Conservation (phyloP, 208 protist species). For the Endotrypanum monterogeii region DNA sequence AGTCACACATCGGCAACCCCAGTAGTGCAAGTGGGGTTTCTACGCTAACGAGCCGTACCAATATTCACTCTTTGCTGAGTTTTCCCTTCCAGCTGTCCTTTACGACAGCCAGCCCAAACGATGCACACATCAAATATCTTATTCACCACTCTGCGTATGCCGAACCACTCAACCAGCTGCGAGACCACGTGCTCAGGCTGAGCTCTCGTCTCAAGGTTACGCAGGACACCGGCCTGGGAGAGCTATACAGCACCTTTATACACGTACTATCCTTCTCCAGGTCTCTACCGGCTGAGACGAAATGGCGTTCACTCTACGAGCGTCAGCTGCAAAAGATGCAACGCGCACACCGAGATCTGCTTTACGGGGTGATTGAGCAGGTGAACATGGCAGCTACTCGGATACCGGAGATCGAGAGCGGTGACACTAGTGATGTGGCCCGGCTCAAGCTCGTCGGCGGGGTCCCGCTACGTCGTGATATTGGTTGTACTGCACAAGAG, state of each 20-base stretch:
- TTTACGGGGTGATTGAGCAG: conserved; percentile 47
- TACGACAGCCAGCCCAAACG: conserved; percentile 41
- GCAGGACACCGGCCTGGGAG: conserved; percentile 41
- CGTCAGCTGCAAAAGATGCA: conserved; percentile 51
- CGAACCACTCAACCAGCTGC: conserved; percentile 39
- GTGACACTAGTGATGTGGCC: neutral
- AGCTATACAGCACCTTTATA: conserved; percentile 39
- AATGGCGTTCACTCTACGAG: conserved; percentile 43
- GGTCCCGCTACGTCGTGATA: conserved; percentile 23
- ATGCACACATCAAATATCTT: conserved; percentile 45
- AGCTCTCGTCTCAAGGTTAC: conserved; percentile 52
- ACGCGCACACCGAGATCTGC: conserved; percentile 52
- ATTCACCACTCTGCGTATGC: conserved; percentile 44
- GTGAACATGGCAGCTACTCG: conserved; percentile 31
- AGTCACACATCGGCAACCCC: too few species aligned
- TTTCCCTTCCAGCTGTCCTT: conserved; percentile 53
- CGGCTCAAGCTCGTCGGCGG: conserved; percentile 1
- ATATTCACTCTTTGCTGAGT: conserved; percentile 24
- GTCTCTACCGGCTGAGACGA: neutral
- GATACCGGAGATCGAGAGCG: conserved; percentile 35
- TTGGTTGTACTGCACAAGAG: conserved; percentile 35
- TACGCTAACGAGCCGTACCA: conserved; percentile 8
- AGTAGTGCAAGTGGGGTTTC: conserved; percentile 2
- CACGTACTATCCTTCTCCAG: conserved; percentile 18
- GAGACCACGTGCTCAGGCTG: conserved; percentile 47